Evolutionary conservation across 768 basidiomycete genomes (phyloP), one percentile per base, ranked within the genome.

Genomic region (Pluteus cervinus): DNA sequence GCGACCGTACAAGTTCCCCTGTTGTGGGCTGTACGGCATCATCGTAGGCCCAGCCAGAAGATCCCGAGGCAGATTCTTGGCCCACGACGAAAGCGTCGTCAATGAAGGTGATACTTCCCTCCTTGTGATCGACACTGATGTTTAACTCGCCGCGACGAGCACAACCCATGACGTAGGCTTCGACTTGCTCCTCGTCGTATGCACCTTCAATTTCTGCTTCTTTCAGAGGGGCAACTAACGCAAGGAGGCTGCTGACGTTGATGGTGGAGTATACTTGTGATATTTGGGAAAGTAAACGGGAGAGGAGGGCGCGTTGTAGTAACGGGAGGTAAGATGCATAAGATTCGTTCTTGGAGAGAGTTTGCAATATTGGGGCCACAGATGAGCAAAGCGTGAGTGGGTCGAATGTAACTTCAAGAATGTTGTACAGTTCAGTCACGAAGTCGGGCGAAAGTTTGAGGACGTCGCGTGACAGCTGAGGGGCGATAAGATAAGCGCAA

Each of bases 121-220:
- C 76, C 21, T 84, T 81, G 56, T 99, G 94, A 60, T 98, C 90
- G 30, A 97, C 78, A 11, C 81, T 79, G 45, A 96, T 82, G 49
- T 65, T 73, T 33, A 97, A 75, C 58, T 96, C 91, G 25, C 89
- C 88, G 6, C 84, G 77, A 32, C 83, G 77, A 29, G 89, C 88
- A 41, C 90, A 89, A 24, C 84, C 81, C 86, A 96, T 94, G 45
- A 98, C 65, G 60, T 94, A 97, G 4, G 86, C 84, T 61, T 98
- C 91, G 46, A 83, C 68, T 55, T 84, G 80, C 43, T 83, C 79
- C n/a, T 78, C 75, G 42, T 84, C 79, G 58, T 79, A 85, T 26
- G 68, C 61, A 4, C 67, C 69, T 24, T 71, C 64, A 24, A 75
- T 53, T 5, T 66, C 72, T 2, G 66, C 65, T 9, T 74, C 75